Base-by-base conservation (phyloP, 345 rosid species). In the Crucihimalaya himalaica region DNA sequence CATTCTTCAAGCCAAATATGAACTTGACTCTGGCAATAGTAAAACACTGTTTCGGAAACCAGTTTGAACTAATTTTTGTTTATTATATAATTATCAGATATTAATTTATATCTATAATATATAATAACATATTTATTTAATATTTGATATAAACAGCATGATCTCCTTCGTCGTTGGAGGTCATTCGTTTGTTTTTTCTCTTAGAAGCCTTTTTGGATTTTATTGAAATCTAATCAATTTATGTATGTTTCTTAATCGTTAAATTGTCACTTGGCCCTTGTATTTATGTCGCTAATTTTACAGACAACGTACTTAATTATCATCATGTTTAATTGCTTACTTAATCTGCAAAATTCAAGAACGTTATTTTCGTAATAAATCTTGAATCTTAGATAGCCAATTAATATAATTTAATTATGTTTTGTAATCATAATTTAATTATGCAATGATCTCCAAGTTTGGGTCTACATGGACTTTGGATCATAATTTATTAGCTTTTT, bases 381-480 rank as follows among this genome's bases (percentile, higher is more conserved):
- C 3, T 18, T 48, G 53, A 66, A 39, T 37, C 52, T 27, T 18
- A 14, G 31, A 40, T 28, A n/a, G 10, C 14, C 14, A 29, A 27
- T 19, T 51, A 35, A 29, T 15, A 20, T 16, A 34, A 13, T 53
- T 75, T 34, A 42, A 42, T 51, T 32, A 21, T 29, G 14, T 31
- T 19, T 58, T 67, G 68, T 75, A 59, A 58, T 74, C 73, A 67
- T 59, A 25, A 14, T 4, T 15, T 68, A 13, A 62, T 54, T 45
- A 61, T 67, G 78, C 53, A 66, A 47, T 37, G 54, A 45, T 8
- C 70, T 74, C 47, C 29, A 68, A 51, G 8, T 54, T 68, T 43
- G 6, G 58, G 58, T 53, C 51, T 61, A 31, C 43, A 32, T 62
- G 43, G 63, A 68, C 70, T 62, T 58, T 54, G 52, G 42, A 50